These are phyloP conservation scores for Blastocystis sp. DNA, from an alignment of 352 stramenopile genomes.

Conservation along the genomic window DNA sequence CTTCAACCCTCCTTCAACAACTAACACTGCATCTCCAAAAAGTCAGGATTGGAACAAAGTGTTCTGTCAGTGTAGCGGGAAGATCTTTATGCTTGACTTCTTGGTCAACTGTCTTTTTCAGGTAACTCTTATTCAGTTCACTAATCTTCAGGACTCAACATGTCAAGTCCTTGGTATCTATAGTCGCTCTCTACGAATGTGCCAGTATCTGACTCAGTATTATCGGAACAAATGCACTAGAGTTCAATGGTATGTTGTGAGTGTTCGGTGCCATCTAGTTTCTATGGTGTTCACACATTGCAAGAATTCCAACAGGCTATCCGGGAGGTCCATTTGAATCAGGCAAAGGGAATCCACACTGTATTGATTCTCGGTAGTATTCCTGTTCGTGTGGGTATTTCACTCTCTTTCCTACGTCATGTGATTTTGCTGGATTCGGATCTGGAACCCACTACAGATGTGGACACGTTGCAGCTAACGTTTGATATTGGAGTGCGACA, in stretches of 20 bases:
- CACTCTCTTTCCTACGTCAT: constrained; percentile 2
- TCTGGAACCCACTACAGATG: neutral
- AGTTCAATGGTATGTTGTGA: neutral
- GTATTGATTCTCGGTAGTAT: constrained; percentile 11
- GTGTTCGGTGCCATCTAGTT: neutral
- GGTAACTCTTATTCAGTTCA: neutral
- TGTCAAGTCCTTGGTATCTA: neutral
- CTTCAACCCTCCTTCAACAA: neutral
- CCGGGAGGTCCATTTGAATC: neutral
- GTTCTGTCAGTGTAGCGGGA: neutral
- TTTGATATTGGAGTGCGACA: neutral
- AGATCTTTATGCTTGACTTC: constrained; percentile 32
- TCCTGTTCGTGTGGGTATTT: neutral
- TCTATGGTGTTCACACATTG: constrained; percentile 28
- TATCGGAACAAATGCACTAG: neutral
- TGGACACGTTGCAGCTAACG: neutral
- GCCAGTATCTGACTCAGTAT: constrained; percentile 9
- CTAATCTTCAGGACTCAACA: neutral
- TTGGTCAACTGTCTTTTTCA: neutral
- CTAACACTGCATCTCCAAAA: neutral
- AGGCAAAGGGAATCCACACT: neutral
- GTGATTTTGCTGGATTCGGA: constrained; percentile 35
- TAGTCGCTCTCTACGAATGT: neutral
- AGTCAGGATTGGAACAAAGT: neutral
- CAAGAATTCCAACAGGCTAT: neutral